These are phyloP conservation scores for Citrus glauca DNA, from an alignment of 345 rosid species.

Conservation along the genomic window DNA sequence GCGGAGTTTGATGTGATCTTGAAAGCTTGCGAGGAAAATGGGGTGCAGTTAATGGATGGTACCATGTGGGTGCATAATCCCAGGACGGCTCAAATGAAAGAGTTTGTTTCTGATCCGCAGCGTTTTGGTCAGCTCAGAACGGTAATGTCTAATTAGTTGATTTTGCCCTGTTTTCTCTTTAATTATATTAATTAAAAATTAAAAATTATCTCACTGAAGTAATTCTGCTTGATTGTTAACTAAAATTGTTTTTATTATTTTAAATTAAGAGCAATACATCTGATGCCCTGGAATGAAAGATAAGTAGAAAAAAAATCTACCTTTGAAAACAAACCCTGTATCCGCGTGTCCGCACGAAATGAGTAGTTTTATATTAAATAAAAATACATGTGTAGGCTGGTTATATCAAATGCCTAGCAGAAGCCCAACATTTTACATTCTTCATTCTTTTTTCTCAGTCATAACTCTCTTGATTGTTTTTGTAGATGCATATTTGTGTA, in stretches of 20 bases:
- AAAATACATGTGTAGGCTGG: no score
- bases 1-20: conserved; percentile 57
- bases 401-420: not conserved
- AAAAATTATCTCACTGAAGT: not conserved
- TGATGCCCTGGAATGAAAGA: no score
- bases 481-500: not conserved
- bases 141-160: conserved; percentile 23
- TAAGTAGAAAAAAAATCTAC: no score
- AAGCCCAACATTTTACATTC: not conserved
- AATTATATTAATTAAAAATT: not conserved
- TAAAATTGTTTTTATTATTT: no score
- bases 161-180: not conserved
- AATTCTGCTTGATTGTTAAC: not conserved
- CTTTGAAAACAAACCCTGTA: no score
- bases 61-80: conserved; percentile 90
- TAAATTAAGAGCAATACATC: no score
- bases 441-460: not conserved
- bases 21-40: conserved; percentile 58
- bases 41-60: conserved; percentile 84
- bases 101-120: conserved; percentile 41
- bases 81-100: conserved; percentile 47
- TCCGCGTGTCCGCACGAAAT: no score
- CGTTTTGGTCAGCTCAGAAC: conserved; percentile 55
- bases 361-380: no score
- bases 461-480: no score